These are phyloP conservation scores for Dissophora ornata DNA, from an alignment of 192 early-diverging fungal species.

Conservation along the genomic window DNA sequence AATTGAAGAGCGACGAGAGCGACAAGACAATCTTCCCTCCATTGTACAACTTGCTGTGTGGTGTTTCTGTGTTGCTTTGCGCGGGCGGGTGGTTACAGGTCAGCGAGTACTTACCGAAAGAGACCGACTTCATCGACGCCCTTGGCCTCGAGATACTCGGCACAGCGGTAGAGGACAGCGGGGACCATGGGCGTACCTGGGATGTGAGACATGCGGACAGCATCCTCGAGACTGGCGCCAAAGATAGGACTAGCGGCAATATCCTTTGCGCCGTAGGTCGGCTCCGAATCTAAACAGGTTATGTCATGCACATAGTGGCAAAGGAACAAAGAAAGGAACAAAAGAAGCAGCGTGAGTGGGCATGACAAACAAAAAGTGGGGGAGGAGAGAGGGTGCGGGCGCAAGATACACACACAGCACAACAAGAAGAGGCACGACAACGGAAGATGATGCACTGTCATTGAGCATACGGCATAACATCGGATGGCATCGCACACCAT, in stretches of 20 bases:
- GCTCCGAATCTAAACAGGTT: constrained; percentile 34
- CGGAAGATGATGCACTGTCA: no score
- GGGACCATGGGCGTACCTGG: constrained; percentile 46
- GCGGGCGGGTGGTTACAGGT: no score
- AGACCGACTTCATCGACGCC: constrained; percentile 66
- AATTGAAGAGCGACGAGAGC: not conserved
- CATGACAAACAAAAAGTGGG: not conserved
- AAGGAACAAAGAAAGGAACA: constrained; percentile 16
- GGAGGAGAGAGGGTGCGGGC: not conserved
- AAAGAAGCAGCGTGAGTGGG: not conserved
- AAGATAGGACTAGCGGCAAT: constrained; percentile 29
- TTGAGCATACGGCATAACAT: no score
- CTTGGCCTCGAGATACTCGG: constrained; percentile 55
- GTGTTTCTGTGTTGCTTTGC: no score
- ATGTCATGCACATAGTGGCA: no score
- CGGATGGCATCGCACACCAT: no score
- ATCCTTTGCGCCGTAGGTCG: constrained; percentile 30
- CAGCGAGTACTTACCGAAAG: constrained; percentile 55
- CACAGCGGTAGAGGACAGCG: constrained; percentile 53
- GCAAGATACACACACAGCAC: not conserved
- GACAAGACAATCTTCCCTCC: not conserved
- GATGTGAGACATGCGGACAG: constrained; percentile 45
- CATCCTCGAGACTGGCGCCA: constrained; percentile 41
- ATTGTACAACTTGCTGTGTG: no score
- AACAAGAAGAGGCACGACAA: no score